phyloP scores from a whole-genome alignment of 805 yeast species.

The Barnettozyma vustinii region DNA sequence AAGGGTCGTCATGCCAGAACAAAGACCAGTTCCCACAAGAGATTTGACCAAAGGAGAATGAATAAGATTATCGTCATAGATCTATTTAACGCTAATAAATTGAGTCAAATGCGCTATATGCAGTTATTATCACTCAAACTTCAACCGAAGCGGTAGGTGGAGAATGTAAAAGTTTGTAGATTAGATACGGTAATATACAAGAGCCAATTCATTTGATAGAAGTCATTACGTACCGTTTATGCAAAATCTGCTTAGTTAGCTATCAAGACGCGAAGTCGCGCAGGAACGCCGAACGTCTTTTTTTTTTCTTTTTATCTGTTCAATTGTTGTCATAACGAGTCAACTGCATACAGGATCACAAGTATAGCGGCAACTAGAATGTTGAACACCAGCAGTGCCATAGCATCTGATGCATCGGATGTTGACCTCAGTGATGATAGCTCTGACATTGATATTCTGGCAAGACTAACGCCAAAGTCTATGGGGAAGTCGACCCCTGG shows the following conservation, averaged over 20 bases:
- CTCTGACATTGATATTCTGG: background rate
- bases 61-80: background rate
- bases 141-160: too few species aligned
- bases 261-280: too few species aligned
- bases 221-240: too few species aligned
- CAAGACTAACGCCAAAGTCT: background rate
- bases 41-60: conserved; percentile 3
- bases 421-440: background rate
- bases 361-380: background rate
- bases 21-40: conserved; percentile 29
- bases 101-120: too few species aligned
- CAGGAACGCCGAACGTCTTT: too few species aligned
- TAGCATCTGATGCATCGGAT: background rate
- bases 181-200: too few species aligned
- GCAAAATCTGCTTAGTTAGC: too few species aligned
- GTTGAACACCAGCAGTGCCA: background rate
- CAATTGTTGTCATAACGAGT: background rate
- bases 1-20: conserved; percentile 35
- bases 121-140: too few species aligned
- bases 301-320: too few species aligned
- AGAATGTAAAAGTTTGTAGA: too few species aligned
- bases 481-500: background rate
- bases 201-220: too few species aligned
- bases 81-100: background rate
- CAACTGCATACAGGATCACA: background rate